Percentiles rank a stretch among this genome's conserved stretches.
These are phyloP conservation scores for Gnomoniopsis smithogilvyi DNA, from an alignment of 2,329 filamentous ascomycete genomes.

Conservation along the genomic window DNA sequence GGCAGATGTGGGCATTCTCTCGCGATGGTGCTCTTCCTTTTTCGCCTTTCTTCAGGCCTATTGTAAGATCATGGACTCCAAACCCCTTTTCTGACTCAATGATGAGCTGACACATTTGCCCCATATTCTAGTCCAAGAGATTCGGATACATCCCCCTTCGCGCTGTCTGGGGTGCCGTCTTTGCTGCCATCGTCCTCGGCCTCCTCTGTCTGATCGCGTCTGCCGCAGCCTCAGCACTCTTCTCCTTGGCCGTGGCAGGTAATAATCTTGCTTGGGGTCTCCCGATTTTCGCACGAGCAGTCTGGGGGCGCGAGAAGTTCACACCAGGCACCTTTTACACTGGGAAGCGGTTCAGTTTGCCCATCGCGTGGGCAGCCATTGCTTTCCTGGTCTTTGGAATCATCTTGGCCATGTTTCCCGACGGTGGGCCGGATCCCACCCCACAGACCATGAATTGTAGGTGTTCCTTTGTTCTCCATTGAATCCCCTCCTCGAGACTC, in stretches of 20 bases:
- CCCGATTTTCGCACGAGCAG: conserved; percentile 54
- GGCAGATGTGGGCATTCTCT: conserved; percentile 62
- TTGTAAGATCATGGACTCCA: conserved; percentile 29
- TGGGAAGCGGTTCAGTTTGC: conserved; percentile 44
- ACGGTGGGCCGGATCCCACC: conserved; percentile 49
- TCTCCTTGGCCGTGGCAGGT: conserved; percentile 56
- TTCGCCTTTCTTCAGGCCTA: conserved; percentile 52
- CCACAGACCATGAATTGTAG: conserved; percentile 54
- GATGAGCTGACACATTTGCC: not conserved
- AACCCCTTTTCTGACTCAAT: not conserved
- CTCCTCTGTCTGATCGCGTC: conserved; percentile 55
- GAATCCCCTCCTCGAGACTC: no score
- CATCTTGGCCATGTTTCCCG: conserved; percentile 56
- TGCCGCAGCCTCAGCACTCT: conserved; percentile 54
- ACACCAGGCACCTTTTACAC: conserved; percentile 58
- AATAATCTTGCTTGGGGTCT: conserved; percentile 60
- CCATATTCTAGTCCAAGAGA: conserved; percentile 34
- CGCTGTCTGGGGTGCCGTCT: conserved; percentile 51
- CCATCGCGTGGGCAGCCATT: conserved; percentile 51
- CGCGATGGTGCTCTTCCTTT: conserved; percentile 61
- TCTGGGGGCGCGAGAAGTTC: conserved; percentile 58
- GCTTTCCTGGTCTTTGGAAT: conserved; percentile 54
- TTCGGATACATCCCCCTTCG: conserved; percentile 57
- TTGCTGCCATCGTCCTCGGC: conserved; percentile 49
- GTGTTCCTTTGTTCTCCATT: not conserved